Evolutionary conservation across 257 asterid species (phyloP), one percentile per base, ranked within the genome.

Genomic region (Coffea eugenioides): DNA sequence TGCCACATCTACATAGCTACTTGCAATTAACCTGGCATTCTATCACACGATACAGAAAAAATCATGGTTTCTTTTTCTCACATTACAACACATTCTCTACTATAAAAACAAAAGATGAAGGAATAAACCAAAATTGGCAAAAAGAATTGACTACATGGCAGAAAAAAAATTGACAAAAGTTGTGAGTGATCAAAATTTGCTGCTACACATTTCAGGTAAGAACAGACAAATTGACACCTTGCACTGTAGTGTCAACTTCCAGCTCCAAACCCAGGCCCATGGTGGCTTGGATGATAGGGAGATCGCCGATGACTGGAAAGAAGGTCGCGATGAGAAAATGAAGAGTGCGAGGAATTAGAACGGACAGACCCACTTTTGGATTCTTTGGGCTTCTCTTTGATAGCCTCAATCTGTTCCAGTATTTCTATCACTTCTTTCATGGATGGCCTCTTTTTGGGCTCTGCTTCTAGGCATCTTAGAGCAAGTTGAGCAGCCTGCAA

Each of bases 351-450:
- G 12, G 79, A 52, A 6, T 54, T 45, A 66, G 87, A 80, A 57
- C 15, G 78, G n/a, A 12, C 27, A 0, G 83, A 51, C 31, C 73
- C 73, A 16, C 41, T 71, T 74, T 27, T 65, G 45, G 83, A 78
- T 69, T 76, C 54, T 80, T 84, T 84, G 8, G 83, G 67, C 36
- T 82, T 83, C 64, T 54, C 80, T 75, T 81, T 82, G 14, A 77
- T 54, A 25, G 82, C 82, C 36, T 83, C 82, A n/a, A 87, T 84
- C 76, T 87, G 87, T 76, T 85, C 88, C 84, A 87, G 80, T 52
- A 74, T 25, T 69, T 83, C 90, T 64, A 81, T 82, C 6, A 85
- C 90, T 83, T 85, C 88, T 82, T 77, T 83, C 90, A 87, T 87
- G 27, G 88, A 81, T 46, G 88, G 90, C n/a, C 88, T 82, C 72